A percentile compares a stretch with the other conserved stretches of the same genome.
Conservation (phyloP, 257 asterid genomes). For the Asclepias syriaca region DNA sequence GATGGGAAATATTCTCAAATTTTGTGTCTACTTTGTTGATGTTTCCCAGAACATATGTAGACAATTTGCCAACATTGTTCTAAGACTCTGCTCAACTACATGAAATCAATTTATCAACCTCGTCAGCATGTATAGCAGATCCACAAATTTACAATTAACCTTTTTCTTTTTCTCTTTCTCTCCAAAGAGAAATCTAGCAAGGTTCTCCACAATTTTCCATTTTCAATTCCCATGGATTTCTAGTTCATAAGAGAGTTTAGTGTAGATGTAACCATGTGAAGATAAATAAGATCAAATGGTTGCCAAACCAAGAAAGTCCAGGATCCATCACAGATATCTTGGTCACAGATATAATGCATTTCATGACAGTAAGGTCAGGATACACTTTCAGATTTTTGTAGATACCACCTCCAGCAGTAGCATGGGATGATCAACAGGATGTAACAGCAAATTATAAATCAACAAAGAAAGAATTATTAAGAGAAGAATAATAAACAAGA, state of each 20-base stretch:
- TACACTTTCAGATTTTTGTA: not conserved
- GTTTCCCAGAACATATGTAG: no score
- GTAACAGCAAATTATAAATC: not conserved
- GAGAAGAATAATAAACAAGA: not conserved
- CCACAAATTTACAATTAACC: no score
- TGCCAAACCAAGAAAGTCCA: not conserved
- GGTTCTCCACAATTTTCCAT: not conserved
- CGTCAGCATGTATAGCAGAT: no score
- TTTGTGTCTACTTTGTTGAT: no score
- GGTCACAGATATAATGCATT: not conserved
- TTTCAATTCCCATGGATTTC: not conserved
- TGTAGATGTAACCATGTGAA: not conserved
- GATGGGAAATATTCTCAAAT: no score
- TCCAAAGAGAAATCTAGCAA: not conserved
- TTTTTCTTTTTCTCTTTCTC: no score
- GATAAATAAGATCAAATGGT: not conserved
- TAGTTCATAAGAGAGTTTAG: not conserved
- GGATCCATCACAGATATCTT: not conserved
- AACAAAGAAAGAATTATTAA: not conserved
- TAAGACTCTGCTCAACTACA: no score
- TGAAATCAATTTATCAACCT: no score
- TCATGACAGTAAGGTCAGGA: not conserved
- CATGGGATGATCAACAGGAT: not conserved
- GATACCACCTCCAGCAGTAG: not conserved
- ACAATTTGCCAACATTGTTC: no score